Base-by-base conservation (phyloP, 768 basidiomycete species). In the Pluteus cervinus region DNA sequence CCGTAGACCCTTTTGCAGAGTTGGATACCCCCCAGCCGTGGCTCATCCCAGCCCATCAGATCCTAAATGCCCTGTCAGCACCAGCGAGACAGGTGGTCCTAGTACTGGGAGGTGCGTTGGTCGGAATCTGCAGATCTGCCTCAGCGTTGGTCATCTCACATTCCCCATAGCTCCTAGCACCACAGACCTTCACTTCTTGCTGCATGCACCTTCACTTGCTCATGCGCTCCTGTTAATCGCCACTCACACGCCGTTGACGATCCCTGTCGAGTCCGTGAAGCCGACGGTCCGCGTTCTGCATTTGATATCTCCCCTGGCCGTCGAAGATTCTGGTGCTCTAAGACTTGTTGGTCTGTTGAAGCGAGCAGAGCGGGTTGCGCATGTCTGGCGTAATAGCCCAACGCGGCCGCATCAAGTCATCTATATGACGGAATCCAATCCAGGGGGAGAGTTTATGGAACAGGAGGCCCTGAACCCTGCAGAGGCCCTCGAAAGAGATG, bases 311-410 rank as follows among this genome's bases (percentile, higher is more conserved):
- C 63, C 62, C 1, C 56, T 66, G 25, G 55, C 46, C 14, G 52
- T 58, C 3, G 56, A 63, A 23, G 61, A 64, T 28, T 51, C 55
- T 2, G 58, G 61, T 25, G 70, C 67, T 1, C 55, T 71, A 8
- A 54, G 61, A 4, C 60, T 73, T 34, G 63, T 65, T n/a, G 39
- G 45, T 29, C 45, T 71, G 9, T 53, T 71, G 12, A 63, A 71
- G 29, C 57, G 63, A 14, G 69, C 68, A 0, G 57, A 62, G 28
- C 55, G 55, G 28, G 58, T 69, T 14, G 68, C 61, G 1, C 44
- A 49, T 20, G 17, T 47, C 1, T 64, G 58, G 59, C 53, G 52
- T 10, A 37, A 39, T 1, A 20, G 41, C 8, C 37, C 20, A 12
- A 22, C 42, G n/a, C n/a, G n/a, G n/a, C n/a, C n/a, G 11, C 39